A percentile compares a stretch with the other conserved stretches of the same genome.
Evolutionary conservation across 352 stramenopile genomes (phyloP).

Genomic region (Globisporangium megalacanthum): DNA sequence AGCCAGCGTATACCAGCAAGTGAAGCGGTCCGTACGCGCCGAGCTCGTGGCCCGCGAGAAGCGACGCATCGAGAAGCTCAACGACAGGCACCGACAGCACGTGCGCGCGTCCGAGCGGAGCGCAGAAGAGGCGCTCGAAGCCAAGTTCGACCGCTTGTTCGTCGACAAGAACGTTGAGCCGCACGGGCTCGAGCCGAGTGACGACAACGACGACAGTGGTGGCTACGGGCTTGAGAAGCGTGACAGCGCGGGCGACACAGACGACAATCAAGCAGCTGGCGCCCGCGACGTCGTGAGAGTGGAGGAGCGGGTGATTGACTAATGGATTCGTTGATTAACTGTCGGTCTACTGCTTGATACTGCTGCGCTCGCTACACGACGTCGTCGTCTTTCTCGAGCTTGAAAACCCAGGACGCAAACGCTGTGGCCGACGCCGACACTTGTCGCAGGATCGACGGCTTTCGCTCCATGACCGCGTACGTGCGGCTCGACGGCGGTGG

Average conservation of each 20-base stretch:
- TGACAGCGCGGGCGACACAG: neutral
- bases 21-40: conserved; percentile 16
- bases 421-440: conserved; percentile 13
- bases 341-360: no score
- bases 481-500: conserved; percentile 7
- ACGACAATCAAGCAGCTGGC: neutral
- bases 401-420: conserved; percentile 17
- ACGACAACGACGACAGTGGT: neutral
- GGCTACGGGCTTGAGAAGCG: neutral
- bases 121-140: conserved; percentile 8
- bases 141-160: conserved; percentile 12
- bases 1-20: conserved; percentile 14
- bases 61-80: conserved; percentile 19
- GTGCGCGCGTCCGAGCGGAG: neutral
- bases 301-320: neutral
- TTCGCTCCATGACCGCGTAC: conserved; percentile 15
- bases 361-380: neutral
- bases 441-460: conserved; percentile 13
- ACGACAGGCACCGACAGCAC: conserved; percentile 10
- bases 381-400: conserved; percentile 6
- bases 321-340: neutral
- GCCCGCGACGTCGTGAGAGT: neutral
- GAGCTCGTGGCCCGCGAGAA: conserved; percentile 17
- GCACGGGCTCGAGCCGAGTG: neutral
- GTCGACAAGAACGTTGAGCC: conserved; percentile 4